Percentiles rank a stretch among this genome's conserved stretches.
These are phyloP conservation scores for Geoglossum glabrum DNA, from an alignment of 495 filamentous ascomycete species.

Conservation along the genomic window DNA sequence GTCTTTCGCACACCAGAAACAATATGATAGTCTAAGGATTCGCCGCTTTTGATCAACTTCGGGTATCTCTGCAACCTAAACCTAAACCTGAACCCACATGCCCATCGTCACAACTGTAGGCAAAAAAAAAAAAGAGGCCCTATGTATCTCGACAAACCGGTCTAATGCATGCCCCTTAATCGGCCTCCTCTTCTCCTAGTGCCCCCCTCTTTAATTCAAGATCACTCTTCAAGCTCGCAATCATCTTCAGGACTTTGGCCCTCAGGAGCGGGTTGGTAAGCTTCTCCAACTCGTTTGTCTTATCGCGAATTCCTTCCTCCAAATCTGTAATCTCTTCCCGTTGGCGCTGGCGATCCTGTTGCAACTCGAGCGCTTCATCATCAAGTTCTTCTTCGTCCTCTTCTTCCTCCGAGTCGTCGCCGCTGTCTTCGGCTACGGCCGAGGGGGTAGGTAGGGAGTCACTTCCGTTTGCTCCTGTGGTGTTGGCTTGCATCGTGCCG, in stretches of 20 bases:
- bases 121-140: too few relatives aligned
- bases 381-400: slow-evolving; percentile 26
- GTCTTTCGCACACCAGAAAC: too few relatives aligned
- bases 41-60: too few relatives aligned
- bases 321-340: slow-evolving; percentile 32
- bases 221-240: slow-evolving; percentile 32
- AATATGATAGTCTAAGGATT: too few relatives aligned
- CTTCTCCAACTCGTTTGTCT: slow-evolving; percentile 20
- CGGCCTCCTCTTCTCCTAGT: slow-evolving; percentile 25
- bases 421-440: slow-evolving; percentile 12
- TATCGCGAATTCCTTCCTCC: slow-evolving; percentile 23
- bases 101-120: too few relatives aligned
- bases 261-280: slow-evolving; percentile 28
- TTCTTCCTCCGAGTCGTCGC: slow-evolving; percentile 27
- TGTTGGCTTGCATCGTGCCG: not conserved
- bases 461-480: not conserved
- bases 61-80: too few relatives aligned
- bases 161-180: slow-evolving; percentile 15
- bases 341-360: slow-evolving; percentile 24
- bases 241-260: slow-evolving; percentile 30
- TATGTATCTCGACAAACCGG: not conserved
- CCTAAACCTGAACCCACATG: too few relatives aligned
- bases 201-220: slow-evolving; percentile 36
- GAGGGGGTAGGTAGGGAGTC: not conserved
- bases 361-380: slow-evolving; percentile 23